Evolutionary conservation across 306 rosid species (phyloP), one percentile per base, ranked within the genome.

Genomic region (Prunus dulcis): DNA sequence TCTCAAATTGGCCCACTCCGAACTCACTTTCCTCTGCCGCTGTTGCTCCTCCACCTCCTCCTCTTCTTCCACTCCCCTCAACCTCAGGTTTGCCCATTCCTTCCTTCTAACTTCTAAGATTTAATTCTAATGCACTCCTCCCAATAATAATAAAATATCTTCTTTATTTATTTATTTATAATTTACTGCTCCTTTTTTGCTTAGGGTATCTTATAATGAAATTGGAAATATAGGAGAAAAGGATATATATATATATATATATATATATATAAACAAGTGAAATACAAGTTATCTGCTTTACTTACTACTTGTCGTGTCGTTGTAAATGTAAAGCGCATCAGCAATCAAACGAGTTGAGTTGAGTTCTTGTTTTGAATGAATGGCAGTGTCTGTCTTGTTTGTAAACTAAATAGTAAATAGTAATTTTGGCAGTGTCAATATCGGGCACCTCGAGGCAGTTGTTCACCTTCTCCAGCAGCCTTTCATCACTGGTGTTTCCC

Each of bases 371-470:
- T 38, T 38, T 38, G 43, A 38, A 7, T 38, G 43, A 28, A 61
- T 57, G 70, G 68, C 63, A 73, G 9, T 51, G 23, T 49, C 57
- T 62, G 22, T 25, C 14, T 30, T 75, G 15, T 76, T 12, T 81
- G 32, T 50, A 23, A 20, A 56, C 20, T 56, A 38, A 38, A 38
- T 52, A 34, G 8, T 34, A 3, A 52, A 52, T n/a, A 15, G 62
- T 20, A 56, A 56, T 56, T 20, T 49, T 79, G 41, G 20, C 90
- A 93, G 97, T 76, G 73, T 85, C 64, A 94, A 94, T 82, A 88
- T 94, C 50, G 98, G 98, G 47, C 98, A 94, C 85, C 84, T 94
- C 2, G 97, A 92, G 78, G 88, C 97, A 65, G 88, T 91, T 51
- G 80, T 94, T 45, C 87, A 94, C 82, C 84, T 94, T 82, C 92